Conservation (phyloP, 129 eudicot genomes). For the Calendula officinalis region DNA sequence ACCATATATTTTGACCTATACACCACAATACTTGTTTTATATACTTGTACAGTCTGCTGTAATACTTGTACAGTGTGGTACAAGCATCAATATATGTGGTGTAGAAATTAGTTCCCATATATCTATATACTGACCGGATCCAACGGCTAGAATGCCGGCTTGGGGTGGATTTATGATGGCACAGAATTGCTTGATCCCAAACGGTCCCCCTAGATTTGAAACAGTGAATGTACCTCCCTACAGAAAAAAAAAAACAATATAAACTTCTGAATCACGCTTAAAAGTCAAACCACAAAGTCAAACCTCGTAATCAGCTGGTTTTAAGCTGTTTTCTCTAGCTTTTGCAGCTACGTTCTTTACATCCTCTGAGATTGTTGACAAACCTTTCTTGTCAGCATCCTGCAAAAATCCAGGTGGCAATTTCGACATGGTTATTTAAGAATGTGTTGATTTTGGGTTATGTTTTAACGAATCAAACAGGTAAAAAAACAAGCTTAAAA, state of each 20-base stretch:
- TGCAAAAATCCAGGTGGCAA: conserved; percentile 29
- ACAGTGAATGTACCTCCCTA: conserved; percentile 90
- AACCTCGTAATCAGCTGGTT: conserved; percentile 95
- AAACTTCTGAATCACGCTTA: not conserved
- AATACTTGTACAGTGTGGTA: no score
- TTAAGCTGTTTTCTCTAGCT: conserved; percentile 82
- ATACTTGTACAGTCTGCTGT: no score
- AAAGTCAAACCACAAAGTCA: conserved; percentile 4
- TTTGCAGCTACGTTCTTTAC: conserved; percentile 77
- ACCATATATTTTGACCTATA: no score
- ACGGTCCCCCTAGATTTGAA: conserved; percentile 84
- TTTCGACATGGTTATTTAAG: not conserved
- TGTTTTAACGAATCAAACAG: not conserved
- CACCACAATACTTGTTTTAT: no score
- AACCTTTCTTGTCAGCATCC: conserved; percentile 94
- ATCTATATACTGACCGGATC: conserved; percentile 59
- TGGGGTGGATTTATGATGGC: conserved; percentile 98
- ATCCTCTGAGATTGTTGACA: conserved; percentile 74
- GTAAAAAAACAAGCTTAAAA: no score
- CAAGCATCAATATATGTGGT: no score
- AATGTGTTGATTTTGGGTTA: not conserved
- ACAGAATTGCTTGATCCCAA: conserved; percentile 91
- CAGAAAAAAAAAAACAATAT: conserved; percentile 1
- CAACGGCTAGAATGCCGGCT: conserved; percentile 90
- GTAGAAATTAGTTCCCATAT: no score